Conservation (phyloP, 352 stramenopile genomes). For the Phytophthora pistaciae region DNA sequence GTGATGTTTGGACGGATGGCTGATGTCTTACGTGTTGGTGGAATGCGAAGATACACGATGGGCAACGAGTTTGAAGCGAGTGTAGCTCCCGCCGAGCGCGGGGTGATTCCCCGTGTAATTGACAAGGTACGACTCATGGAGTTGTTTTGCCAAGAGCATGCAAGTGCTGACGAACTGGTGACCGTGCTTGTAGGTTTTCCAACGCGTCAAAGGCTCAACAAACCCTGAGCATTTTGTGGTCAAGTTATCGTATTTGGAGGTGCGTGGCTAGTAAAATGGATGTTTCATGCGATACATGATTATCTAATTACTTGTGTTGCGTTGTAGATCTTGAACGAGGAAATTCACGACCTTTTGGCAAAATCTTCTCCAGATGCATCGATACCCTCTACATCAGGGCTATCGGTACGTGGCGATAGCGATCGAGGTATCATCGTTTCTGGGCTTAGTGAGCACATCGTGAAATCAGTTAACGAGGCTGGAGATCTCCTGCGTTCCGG, state of each 20-base stretch:
- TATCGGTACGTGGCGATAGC: slow-evolving; percentile 89
- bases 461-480: slow-evolving; percentile 62
- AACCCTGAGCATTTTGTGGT: slow-evolving; percentile 53
- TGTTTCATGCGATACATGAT: background rate
- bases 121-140: slow-evolving; percentile 46
- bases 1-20: background rate
- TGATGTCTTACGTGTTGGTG: background rate
- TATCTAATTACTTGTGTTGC: background rate
- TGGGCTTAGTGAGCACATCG: slow-evolving; percentile 82
- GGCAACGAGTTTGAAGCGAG: slow-evolving; percentile 79
- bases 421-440: slow-evolving; percentile 91
- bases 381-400: slow-evolving; percentile 35
- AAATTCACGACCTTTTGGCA: slow-evolving; percentile 95
- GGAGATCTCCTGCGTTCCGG: slow-evolving; percentile 56
- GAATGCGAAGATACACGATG: slow-evolving; percentile 94
- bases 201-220: slow-evolving; percentile 30
- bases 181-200: slow-evolving; percentile 52
- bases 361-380: background rate
- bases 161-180: background rate
- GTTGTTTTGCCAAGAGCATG: background rate
- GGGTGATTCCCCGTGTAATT: slow-evolving; percentile 89
- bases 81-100: slow-evolving; percentile 42
- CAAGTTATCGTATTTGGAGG: slow-evolving; percentile 83
- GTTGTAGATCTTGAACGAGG: slow-evolving; percentile 97
- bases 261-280: slow-evolving; percentile 11